Evolutionary conservation across 177 flowering plant species (phyloP).

Genomic region (Vitis hybrid): DNA sequence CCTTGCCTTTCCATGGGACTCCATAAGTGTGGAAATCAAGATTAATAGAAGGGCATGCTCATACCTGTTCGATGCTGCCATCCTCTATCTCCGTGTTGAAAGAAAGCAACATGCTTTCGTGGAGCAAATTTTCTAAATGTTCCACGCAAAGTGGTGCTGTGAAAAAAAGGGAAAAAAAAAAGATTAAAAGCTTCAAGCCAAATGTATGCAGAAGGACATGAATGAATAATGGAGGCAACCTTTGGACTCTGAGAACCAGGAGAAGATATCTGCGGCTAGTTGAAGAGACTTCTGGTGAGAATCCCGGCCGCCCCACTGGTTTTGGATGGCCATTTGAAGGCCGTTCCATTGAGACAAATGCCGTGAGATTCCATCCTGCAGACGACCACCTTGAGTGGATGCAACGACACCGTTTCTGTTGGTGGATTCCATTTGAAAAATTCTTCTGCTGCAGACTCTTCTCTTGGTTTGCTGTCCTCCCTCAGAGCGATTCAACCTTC

Average conservation of each 20-base stretch:
- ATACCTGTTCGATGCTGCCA: conserved; percentile 77
- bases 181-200: too few species aligned
- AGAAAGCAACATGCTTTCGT: conserved; percentile 45
- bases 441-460: background rate
- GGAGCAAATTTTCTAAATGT: conserved; percentile 59
- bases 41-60: too few species aligned
- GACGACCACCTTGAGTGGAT: background rate
- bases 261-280: conserved; percentile 46
- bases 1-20: too few species aligned
- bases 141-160: conserved; percentile 45
- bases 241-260: conserved; percentile 50
- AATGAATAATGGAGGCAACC: conserved; percentile 22
- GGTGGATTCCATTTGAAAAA: background rate
- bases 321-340: conserved; percentile 61
- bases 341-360: conserved; percentile 54
- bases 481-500: too few species aligned
- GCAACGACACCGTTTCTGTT: background rate
- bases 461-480: background rate
- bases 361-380: conserved; percentile 30
- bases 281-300: conserved; percentile 51
- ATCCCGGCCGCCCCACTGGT: conserved; percentile 72
- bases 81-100: conserved; percentile 74
- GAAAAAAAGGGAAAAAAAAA: background rate
- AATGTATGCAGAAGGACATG: background rate
- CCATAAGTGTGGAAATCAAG: too few species aligned